phyloP scores from a whole-genome alignment of 2,329 filamentous ascomycete species.

The Ophioceras dolichostomum region DNA sequence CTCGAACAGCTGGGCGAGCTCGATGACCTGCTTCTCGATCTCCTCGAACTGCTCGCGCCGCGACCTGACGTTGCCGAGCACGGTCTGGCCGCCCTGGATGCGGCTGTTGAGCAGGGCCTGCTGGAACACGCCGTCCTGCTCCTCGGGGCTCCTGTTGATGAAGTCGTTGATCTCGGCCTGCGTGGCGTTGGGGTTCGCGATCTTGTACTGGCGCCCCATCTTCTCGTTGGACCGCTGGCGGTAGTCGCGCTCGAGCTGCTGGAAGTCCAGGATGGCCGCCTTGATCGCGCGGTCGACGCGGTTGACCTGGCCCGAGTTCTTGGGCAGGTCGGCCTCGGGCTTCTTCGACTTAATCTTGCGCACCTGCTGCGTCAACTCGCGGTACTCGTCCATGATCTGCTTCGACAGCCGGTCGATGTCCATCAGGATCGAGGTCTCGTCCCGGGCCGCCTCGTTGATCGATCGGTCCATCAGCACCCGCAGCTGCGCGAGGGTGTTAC shows the following conservation, averaged over 20 bases:
- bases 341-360: slow-evolving; percentile 66
- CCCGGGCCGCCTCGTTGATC: slow-evolving; percentile 62
- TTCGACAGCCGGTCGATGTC: slow-evolving; percentile 62
- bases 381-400: slow-evolving; percentile 76
- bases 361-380: slow-evolving; percentile 65
- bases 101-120: slow-evolving; percentile 75
- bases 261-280: slow-evolving; percentile 69
- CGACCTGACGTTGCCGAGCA: slow-evolving; percentile 66
- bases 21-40: slow-evolving; percentile 82
- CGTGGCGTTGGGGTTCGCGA: slow-evolving; percentile 70
- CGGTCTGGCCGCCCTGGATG: slow-evolving; percentile 67
- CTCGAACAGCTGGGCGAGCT: slow-evolving; percentile 78
- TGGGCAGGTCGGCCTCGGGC: slow-evolving; percentile 58
- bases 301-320: slow-evolving; percentile 70
- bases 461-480: slow-evolving; percentile 58
- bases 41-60: slow-evolving; percentile 82
- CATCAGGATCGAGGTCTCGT: slow-evolving; percentile 51
- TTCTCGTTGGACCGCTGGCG: slow-evolving; percentile 70
- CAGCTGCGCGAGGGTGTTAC: slow-evolving; percentile 59
- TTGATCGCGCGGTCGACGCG: slow-evolving; percentile 71
- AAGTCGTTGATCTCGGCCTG: slow-evolving; percentile 69
- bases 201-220: slow-evolving; percentile 80
- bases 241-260: slow-evolving; percentile 68
- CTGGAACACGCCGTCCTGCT: slow-evolving; percentile 72
- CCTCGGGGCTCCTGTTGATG: slow-evolving; percentile 57